Evolutionary conservation across 257 asterid genomes (phyloP).

Genomic region (Lycium barbarum): DNA sequence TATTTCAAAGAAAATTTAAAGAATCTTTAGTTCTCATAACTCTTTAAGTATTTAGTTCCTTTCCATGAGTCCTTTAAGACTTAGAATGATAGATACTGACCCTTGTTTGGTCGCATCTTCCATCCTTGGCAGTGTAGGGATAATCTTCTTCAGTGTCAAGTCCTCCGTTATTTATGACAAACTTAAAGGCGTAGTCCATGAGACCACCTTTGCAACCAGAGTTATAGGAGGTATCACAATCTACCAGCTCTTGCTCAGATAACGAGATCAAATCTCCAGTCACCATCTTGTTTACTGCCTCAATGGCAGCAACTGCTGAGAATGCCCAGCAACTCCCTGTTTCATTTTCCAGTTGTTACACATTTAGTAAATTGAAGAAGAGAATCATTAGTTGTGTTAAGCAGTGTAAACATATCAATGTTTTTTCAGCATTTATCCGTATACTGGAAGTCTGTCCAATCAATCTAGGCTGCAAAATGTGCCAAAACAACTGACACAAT

Average conservation of each 20-base stretch:
- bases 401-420: neutral
- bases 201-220: slow-evolving; percentile 55
- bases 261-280: slow-evolving; percentile 44
- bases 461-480: neutral
- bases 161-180: slow-evolving; percentile 52
- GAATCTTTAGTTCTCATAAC: neutral
- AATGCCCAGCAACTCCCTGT: slow-evolving; percentile 66
- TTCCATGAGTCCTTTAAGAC: neutral
- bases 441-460: neutral
- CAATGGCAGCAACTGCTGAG: slow-evolving; percentile 51
- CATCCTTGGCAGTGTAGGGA: slow-evolving; percentile 46
- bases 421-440: neutral
- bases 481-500: neutral
- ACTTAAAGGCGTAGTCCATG: slow-evolving; percentile 53
- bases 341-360: slow-evolving; percentile 25
- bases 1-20: neutral
- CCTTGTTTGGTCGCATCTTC: slow-evolving; percentile 47
- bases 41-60: neutral
- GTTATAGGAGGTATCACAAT: slow-evolving; percentile 44
- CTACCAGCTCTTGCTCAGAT: slow-evolving; percentile 59
- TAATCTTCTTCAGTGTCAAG: slow-evolving; percentile 53
- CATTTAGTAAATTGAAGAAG: neutral
- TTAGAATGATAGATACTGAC: slow-evolving; percentile 30
- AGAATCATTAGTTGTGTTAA: neutral
- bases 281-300: slow-evolving; percentile 42